Percentiles rank a stretch among this genome's conserved stretches.
Evolutionary conservation across 495 filamentous ascomycete species (phyloP).

Genomic region (Hypoxylon crocopeplum): DNA sequence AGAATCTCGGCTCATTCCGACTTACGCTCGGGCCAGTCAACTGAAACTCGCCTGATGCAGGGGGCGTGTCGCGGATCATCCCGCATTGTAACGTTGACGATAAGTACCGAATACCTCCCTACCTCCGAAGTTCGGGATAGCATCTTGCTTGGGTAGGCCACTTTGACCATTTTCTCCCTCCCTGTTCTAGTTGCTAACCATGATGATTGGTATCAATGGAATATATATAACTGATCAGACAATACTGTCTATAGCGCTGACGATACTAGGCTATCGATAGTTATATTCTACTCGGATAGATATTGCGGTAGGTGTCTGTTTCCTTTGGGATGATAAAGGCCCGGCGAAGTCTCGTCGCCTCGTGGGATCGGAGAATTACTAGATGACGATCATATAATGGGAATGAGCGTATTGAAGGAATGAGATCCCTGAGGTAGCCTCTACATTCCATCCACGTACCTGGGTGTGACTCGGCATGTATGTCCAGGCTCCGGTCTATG

Average conservation of each 20-base stretch:
- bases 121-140: not conserved
- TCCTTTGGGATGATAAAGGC: not conserved
- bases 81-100: slow-evolving; percentile 14
- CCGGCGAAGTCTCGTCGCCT: not conserved
- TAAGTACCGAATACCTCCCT: not conserved
- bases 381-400: not conserved
- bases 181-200: too few species aligned
- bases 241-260: too few species aligned
- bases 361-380: slow-evolving; percentile 25
- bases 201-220: too few species aligned
- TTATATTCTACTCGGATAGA: too few species aligned
- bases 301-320: not conserved
- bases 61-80: slow-evolving; percentile 28
- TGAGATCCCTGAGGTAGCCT: not conserved
- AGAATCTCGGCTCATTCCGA: slow-evolving; percentile 19
- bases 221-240: too few species aligned
- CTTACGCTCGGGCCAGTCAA: slow-evolving; percentile 19
- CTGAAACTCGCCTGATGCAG: slow-evolving; percentile 40
- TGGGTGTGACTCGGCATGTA: slow-evolving; percentile 2
- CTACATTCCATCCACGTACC: slow-evolving; percentile 1
- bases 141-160: not conserved
- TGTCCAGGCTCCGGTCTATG: slow-evolving; percentile 9
- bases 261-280: too few species aligned
- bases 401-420: not conserved
- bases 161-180: too few species aligned